Conservation (phyloP, 2,329 filamentous ascomycete species). For the Boeremia exigua region DNA sequence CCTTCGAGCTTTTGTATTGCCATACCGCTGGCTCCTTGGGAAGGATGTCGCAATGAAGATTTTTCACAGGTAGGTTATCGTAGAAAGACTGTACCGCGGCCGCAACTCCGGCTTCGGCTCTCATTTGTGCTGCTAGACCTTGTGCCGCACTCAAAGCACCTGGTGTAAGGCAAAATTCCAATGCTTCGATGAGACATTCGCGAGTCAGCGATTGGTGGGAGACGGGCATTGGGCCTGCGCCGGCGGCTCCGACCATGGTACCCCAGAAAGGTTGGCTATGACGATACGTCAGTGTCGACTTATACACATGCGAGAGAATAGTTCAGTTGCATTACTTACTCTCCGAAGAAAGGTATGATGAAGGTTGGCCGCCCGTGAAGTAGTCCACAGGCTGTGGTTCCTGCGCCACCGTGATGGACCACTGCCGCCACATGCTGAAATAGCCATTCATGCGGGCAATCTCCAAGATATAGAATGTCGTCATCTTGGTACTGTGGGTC, state of each 20-base stretch:
- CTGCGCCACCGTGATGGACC: conserved; percentile 85
- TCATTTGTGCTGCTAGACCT: conserved; percentile 30
- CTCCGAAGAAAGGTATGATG: conserved; percentile 74
- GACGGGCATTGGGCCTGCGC: conserved; percentile 37
- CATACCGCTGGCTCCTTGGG: conserved; percentile 31
- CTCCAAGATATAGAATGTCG: conserved; percentile 63
- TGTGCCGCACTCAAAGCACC: conserved; percentile 23
- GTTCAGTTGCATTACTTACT: too few relatives aligned
- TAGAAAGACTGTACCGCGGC: conserved; percentile 36
- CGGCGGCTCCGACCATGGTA: conserved; percentile 37
- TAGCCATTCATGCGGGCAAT: conserved; percentile 85
- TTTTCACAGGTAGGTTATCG: conserved; percentile 34
- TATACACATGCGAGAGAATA: too few relatives aligned
- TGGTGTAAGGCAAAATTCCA: conserved; percentile 28
- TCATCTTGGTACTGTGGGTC: conserved; percentile 13
- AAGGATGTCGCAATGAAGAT: conserved; percentile 29
- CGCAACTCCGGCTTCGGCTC: conserved; percentile 28
- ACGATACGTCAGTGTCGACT: too few relatives aligned
- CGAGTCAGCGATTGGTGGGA: conserved; percentile 28
- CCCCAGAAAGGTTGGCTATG: conserved; percentile 37
- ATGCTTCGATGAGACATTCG: conserved; percentile 31
- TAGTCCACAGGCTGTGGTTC: conserved; percentile 84
- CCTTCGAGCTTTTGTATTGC: conserved; percentile 28
- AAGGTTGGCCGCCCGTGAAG: conserved; percentile 77
- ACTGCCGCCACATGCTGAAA: conserved; percentile 80